Percentiles rank a stretch among this genome's conserved stretches.
These are phyloP conservation scores for Malassezia japonica DNA, from an alignment of 1,284 basidiomycete genomes.

Conservation along the genomic window DNA sequence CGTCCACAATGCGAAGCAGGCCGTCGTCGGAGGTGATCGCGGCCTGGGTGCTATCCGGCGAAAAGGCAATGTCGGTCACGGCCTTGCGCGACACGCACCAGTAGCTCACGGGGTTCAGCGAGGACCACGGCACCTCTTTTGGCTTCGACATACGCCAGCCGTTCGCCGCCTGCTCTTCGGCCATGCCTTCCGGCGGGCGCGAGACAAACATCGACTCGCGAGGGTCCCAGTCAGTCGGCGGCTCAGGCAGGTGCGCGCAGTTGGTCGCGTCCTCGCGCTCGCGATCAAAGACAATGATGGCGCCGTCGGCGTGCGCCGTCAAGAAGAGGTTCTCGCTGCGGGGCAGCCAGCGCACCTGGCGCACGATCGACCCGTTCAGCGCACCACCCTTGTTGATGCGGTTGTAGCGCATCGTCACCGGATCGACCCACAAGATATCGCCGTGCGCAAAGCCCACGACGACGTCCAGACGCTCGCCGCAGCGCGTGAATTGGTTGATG, in stretches of 20 bases:
- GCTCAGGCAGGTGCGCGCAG: not conserved
- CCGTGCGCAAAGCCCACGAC: slow-evolving; percentile 86
- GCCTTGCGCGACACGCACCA: slow-evolving; percentile 27
- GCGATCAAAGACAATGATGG: slow-evolving; percentile 75
- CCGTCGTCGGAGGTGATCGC: slow-evolving; percentile 39
- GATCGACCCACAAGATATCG: slow-evolving; percentile 69
- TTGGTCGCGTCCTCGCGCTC: slow-evolving; percentile 68
- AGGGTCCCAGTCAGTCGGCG: slow-evolving; percentile 1
- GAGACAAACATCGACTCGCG: not conserved
- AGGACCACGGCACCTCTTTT: slow-evolving; percentile 23
- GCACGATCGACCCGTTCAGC: slow-evolving; percentile 68
- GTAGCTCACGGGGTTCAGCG: slow-evolving; percentile 35
- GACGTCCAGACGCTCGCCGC: slow-evolving; percentile 70
- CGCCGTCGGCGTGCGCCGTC: slow-evolving; percentile 81
- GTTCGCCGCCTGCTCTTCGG: not conserved
- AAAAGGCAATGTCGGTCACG: slow-evolving; percentile 39
- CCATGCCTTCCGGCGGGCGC: not conserved
- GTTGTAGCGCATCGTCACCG: slow-evolving; percentile 70
- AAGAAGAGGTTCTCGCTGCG: slow-evolving; percentile 63
- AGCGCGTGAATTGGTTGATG: slow-evolving; percentile 68
- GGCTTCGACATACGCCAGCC: slow-evolving; percentile 12
- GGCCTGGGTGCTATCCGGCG: slow-evolving; percentile 29
- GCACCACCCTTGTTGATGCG: slow-evolving; percentile 84
- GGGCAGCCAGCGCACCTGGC: slow-evolving; percentile 80
- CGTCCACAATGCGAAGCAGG: slow-evolving; percentile 32